Base-by-base conservation (phyloP, 2,329 filamentous ascomycete genomes). In the Plectosphaerella sp. region DNA sequence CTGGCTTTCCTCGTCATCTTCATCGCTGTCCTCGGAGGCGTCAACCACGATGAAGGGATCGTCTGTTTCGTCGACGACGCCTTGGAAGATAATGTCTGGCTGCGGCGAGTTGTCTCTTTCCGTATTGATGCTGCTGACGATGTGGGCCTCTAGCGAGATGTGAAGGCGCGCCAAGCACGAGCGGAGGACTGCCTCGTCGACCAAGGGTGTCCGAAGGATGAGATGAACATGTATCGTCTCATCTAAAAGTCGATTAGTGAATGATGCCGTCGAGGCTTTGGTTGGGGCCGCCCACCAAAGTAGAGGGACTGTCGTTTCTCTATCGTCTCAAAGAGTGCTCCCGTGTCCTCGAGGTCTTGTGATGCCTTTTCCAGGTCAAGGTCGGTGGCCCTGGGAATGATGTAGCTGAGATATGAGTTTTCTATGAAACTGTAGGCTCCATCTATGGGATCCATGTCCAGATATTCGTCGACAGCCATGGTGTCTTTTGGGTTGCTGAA, bases 221-320 rank as follows among this genome's bases (percentile, higher is more conserved):
- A 91, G 72, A 62, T 88, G 83, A 16, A 91, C 76, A 57, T 85
- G 74, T 52, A 88, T 77, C 24, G 82, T 83, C 73, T 92, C 88
- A 79, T 92, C 88, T 33, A 12, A 12, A 91, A 71, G 53, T 11
- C 5, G 4, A 63, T 73, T 20, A 43, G 41, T 62, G 63, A 57
- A 58, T 58, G 63, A 56, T 59, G 5, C 10, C 16, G 5, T 33
- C 28, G 8, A 33, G 28, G 28, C 28, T 33, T 33, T 33, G 28
- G 11, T 33, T 58, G 62, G 59, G 57, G 58, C 61, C 59, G 47
- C 80, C 59, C 74, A 91, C 88, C 88, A 63, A 91, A 90, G 64
- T 89, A 87, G 39, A 92, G 72, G 51, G 78, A 77, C 39, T 86
- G 77, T 58, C 88, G 78, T 60, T 83, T 79, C 43, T 80, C 71